These are phyloP conservation scores for Leishmania turanica DNA, from an alignment of 208 protist genomes.

Conservation along the genomic window DNA sequence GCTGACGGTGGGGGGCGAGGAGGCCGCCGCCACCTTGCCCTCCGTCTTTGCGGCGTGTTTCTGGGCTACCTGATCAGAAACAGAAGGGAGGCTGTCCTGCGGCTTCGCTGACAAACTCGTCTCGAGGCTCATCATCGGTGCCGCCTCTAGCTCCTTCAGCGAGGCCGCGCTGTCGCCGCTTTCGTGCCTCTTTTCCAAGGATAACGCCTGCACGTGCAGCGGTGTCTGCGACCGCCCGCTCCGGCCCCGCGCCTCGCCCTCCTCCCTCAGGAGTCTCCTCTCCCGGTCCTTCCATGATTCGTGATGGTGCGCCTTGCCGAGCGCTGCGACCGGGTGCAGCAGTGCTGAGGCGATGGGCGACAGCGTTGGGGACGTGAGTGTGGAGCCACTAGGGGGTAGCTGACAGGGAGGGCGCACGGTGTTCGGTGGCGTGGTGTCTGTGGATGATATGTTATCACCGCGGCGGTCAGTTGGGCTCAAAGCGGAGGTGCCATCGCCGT, in stretches of 20 bases:
- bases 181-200: not conserved
- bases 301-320: not conserved
- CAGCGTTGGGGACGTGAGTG: not conserved
- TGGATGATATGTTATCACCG: not conserved
- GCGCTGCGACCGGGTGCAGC: not conserved
- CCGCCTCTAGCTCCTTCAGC: not conserved
- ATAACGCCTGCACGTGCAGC: not conserved
- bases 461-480: not conserved
- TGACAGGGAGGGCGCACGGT: not conserved
- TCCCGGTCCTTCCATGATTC: not conserved
- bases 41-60: not conserved
- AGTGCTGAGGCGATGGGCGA: not conserved
- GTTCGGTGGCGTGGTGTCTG: not conserved
- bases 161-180: not conserved
- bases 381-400: not conserved
- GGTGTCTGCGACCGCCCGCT: not conserved
- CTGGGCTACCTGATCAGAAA: not conserved
- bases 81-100: not conserved
- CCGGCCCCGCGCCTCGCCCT: conserved; percentile 10
- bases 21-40: not conserved
- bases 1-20: not conserved
- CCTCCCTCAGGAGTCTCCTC: conserved; percentile 12
- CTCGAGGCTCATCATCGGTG: not conserved
- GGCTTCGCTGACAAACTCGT: not conserved
- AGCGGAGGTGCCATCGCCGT: not conserved